Base-by-base conservation (phyloP, 257 asterid species). In the Solanum virginianum region DNA sequence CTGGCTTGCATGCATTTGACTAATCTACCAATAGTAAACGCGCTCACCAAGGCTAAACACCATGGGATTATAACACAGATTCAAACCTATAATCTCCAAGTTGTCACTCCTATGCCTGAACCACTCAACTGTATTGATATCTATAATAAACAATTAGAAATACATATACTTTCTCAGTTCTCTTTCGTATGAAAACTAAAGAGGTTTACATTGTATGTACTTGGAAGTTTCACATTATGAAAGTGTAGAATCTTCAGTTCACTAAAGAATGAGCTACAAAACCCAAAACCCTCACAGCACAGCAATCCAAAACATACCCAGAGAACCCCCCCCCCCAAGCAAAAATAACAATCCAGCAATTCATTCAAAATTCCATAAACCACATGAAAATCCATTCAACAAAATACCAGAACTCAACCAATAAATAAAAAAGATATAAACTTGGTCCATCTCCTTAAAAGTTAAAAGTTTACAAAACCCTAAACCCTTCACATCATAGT, bases 401-500 rank as follows among this genome's bases (percentile, higher is more conserved):
- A 53, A 77, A 53, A 26, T 18, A 82, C 26, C 36, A 32, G 36
- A 32, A 32, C 36, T 32, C 36, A 47, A 75, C 24, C 82, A 49
- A 49, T 75, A 75, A 24, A 22, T 75, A 7, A 75, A 49, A 74
- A 75, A 74, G 92, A 90, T 24, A 89, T 91, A 97, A 79, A 93
- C 97, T 93, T 95, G 92, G 90, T 95, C 98, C 99, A 97, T 95
- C 87, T 92, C 97, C 93, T 92, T 93, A 51, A 98, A 94, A 41
- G 98, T 95, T 77, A 97, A 79, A 95, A 95, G 91, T 94, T 97
- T 20, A 97, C 51, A 82, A 91, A 79, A 79, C 26, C 3, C 36
- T 32, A 53, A 53, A 16, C 29, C 49, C 49, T 79, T 79, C 83
- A 26, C 20, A 53, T 11, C 65, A 16, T 10, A 53, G 29, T 53